These are phyloP conservation scores for Yarrowia sp. DNA, from an alignment of 805 yeast genomes.

Conservation along the genomic window DNA sequence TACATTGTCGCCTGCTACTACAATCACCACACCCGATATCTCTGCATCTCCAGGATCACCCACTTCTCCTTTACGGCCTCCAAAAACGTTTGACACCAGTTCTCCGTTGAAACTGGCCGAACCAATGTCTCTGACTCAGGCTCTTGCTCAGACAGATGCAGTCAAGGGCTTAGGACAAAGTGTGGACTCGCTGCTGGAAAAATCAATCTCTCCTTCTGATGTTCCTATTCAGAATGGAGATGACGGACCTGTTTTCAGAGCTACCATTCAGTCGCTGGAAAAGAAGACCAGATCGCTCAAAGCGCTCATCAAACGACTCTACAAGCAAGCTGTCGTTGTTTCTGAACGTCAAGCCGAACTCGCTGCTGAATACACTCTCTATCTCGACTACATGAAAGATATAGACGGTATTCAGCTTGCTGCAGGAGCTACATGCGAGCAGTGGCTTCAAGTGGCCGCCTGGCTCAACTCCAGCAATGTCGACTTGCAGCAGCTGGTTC, in stretches of 20 bases:
- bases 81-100: conserved; percentile 21
- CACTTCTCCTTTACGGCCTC: not conserved
- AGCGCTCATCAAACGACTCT: conserved; percentile 39
- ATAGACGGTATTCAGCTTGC: conserved; percentile 37
- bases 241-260: conserved; percentile 47
- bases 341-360: conserved; percentile 39
- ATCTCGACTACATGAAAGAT: conserved; percentile 38
- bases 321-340: conserved; percentile 40
- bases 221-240: conserved; percentile 33
- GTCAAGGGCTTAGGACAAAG: conserved; percentile 37
- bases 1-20: not conserved
- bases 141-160: conserved; percentile 28
- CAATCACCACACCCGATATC: not conserved
- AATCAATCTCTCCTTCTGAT: not conserved
- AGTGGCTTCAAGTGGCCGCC: conserved; percentile 31
- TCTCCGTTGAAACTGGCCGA: conserved; percentile 27
- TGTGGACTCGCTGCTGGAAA: conserved; percentile 37
- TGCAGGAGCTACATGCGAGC: conserved; percentile 37
- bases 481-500: conserved; percentile 39
- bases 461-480: conserved; percentile 29
- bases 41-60: conserved; percentile 1
- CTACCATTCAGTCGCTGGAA: conserved; percentile 43
- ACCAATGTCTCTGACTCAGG: conserved; percentile 26
- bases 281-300: conserved; percentile 40
- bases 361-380: conserved; percentile 40